Evolutionary conservation across 2,329 filamentous ascomycete species (phyloP).

Genomic region (Phialophora macrospora): DNA sequence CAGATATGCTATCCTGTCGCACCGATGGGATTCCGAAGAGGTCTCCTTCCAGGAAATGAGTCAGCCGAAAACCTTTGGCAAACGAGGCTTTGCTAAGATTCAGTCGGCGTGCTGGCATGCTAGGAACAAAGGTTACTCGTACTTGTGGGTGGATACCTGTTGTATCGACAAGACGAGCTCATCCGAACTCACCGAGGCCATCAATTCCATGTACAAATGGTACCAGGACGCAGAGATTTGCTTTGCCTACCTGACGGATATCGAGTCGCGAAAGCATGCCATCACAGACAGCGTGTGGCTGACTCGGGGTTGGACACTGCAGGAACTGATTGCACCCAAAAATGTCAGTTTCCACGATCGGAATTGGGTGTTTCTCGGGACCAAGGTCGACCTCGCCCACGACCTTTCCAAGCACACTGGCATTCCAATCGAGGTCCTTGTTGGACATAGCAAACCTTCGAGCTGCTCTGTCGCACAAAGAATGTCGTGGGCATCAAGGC

Average conservation of each 20-base stretch:
- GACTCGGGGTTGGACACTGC: slow-evolving; percentile 41
- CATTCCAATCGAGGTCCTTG: slow-evolving; percentile 40
- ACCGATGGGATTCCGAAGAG: slow-evolving; percentile 40
- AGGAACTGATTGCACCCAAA: slow-evolving; percentile 41
- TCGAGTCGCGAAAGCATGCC: slow-evolving; percentile 40
- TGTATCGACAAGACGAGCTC: slow-evolving; percentile 48
- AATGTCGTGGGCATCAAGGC: slow-evolving; percentile 39
- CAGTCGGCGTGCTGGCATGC: slow-evolving; percentile 37
- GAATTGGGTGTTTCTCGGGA: slow-evolving; percentile 30
- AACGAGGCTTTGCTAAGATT: slow-evolving; percentile 41
- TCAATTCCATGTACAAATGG: slow-evolving; percentile 43
- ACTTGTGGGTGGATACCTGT: slow-evolving; percentile 49
- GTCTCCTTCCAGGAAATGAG: slow-evolving; percentile 36
- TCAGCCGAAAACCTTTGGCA: slow-evolving; percentile 19
- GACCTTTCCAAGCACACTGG: slow-evolving; percentile 41
- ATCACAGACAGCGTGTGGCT: slow-evolving; percentile 41
- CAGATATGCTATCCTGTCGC: slow-evolving; percentile 41
- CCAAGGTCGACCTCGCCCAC: slow-evolving; percentile 29
- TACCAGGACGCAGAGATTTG: slow-evolving; percentile 45
- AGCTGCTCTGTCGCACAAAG: slow-evolving; percentile 34
- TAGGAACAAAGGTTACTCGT: slow-evolving; percentile 39
- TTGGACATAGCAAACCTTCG: slow-evolving; percentile 15
- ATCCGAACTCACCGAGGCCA: slow-evolving; percentile 46
- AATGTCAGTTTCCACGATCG: slow-evolving; percentile 37
- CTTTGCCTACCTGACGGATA: slow-evolving; percentile 42